phyloP scores from a whole-genome alignment of 2,329 filamentous ascomycete genomes.

The Lachnellula cervina region DNA sequence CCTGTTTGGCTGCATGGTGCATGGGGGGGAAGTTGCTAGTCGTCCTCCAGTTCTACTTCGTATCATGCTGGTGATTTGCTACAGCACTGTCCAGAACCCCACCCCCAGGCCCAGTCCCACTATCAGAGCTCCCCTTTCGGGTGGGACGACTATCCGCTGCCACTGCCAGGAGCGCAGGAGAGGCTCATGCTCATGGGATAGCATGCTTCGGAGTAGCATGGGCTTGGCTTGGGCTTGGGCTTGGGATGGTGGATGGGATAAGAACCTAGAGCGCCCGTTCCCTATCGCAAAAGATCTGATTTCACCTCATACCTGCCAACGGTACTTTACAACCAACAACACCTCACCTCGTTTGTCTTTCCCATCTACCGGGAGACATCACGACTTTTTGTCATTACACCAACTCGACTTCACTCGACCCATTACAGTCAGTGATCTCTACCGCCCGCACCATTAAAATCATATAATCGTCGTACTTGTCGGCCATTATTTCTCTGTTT shows the following conservation, averaged over 20 bases:
- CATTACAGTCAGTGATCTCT: conserved; percentile 5
- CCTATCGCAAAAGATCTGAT: conserved; percentile 17
- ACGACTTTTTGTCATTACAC: conserved; percentile 17
- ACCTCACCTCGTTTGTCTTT: conserved; percentile 15
- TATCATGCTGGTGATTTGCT: not conserved
- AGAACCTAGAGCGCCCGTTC: conserved; percentile 25
- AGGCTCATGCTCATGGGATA: conserved; percentile 13
- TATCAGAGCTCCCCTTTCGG: conserved; percentile 6
- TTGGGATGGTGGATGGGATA: conserved; percentile 16
- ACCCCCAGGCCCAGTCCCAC: conserved; percentile 3
- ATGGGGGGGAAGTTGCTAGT: not conserved
- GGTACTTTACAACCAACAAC: conserved; percentile 15
- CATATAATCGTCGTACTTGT: conserved; percentile 10
- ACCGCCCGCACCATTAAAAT: not conserved
- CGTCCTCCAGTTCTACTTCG: not conserved
- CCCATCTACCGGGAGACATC: conserved; percentile 10
- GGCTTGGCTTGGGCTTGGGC: too few relatives aligned
- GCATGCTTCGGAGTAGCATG: too few relatives aligned
- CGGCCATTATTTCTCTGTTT: conserved; percentile 15
- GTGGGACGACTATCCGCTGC: conserved; percentile 13
- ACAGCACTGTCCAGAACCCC: not conserved
- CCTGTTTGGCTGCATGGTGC: conserved; percentile 3
- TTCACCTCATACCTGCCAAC: conserved; percentile 20
- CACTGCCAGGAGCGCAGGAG: conserved; percentile 9
- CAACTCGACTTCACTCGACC: conserved; percentile 12